phyloP scores from a whole-genome alignment of 345 rosid genomes.

The Kandelia obovata region DNA sequence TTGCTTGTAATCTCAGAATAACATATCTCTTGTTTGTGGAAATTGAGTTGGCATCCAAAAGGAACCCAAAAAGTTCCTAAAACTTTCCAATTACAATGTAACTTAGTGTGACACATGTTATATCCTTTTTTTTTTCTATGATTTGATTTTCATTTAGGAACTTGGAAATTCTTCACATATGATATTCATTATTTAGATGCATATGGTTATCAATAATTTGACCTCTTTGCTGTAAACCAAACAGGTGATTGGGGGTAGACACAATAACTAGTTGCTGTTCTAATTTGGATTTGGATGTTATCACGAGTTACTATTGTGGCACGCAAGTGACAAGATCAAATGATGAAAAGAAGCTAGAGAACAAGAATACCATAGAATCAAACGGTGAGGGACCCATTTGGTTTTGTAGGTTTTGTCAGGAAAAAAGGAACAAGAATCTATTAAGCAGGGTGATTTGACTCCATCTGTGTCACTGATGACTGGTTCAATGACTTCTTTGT shows the following conservation, averaged over 20 bases:
- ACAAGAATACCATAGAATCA: slow-evolving; percentile 25
- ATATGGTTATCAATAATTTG: background rate
- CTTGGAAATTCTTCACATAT: too few species aligned
- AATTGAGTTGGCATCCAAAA: too few species aligned
- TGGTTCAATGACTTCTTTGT: slow-evolving; percentile 56
- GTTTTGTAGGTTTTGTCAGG: slow-evolving; percentile 51
- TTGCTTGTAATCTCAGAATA: too few species aligned
- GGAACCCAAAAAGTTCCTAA: too few species aligned
- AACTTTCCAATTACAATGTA: too few species aligned
- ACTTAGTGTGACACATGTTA: too few species aligned
- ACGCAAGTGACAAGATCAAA: slow-evolving; percentile 22
- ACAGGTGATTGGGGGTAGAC: slow-evolving; percentile 7
- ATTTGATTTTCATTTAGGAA: too few species aligned
- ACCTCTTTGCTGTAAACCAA: background rate
- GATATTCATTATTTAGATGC: background rate
- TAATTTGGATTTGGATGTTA: slow-evolving; percentile 14
- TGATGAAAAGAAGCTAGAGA: slow-evolving; percentile 34
- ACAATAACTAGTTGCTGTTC: background rate
- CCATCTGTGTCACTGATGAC: slow-evolving; percentile 38
- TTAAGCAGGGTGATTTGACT: slow-evolving; percentile 26
- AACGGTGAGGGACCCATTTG: slow-evolving; percentile 28
- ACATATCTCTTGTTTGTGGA: too few species aligned
- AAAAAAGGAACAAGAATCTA: slow-evolving; percentile 30
- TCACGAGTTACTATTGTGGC: slow-evolving; percentile 41
- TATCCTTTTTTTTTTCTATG: too few species aligned